These are phyloP conservation scores for Jaenimonas drosophilae DNA, from an alignment of 208 protist species.

Conservation along the genomic window DNA sequence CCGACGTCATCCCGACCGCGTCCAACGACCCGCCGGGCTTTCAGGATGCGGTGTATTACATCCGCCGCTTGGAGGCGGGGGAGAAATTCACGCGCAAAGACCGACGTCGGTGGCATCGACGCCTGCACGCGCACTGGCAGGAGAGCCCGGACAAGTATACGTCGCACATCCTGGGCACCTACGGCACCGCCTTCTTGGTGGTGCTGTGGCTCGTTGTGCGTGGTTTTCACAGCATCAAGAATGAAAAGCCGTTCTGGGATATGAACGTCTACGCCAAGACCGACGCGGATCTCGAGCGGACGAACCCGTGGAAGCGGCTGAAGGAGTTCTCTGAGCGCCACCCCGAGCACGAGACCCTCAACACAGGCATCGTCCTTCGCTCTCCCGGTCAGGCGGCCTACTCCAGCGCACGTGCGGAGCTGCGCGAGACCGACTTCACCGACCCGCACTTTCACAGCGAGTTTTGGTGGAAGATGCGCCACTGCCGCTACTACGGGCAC, in stretches of 20 bases:
- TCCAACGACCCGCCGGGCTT: constrained; percentile 54
- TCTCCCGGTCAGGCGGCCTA: constrained; percentile 72
- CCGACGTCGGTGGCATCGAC: constrained; percentile 66
- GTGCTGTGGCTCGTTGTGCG: constrained; percentile 56
- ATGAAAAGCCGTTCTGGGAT: constrained; percentile 86
- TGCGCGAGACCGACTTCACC: constrained; percentile 81
- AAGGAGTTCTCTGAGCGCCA: constrained; percentile 79
- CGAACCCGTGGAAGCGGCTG: constrained; percentile 54
- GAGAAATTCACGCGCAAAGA: constrained; percentile 82
- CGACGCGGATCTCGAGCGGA: constrained; percentile 42
- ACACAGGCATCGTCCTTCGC: constrained; percentile 63
- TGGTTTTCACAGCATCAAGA: constrained; percentile 77
- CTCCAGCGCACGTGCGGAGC: constrained; percentile 60
- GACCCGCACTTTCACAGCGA: constrained; percentile 85
- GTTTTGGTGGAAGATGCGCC: constrained; percentile 84
- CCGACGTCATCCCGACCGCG: constrained; percentile 66
- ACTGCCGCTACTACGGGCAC: constrained; percentile 79
- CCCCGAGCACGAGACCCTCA: constrained; percentile 72
- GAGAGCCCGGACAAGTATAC: constrained; percentile 77
- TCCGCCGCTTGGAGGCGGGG: constrained; percentile 42
- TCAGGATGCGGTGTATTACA: constrained; percentile 72
- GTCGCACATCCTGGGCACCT: constrained; percentile 49
- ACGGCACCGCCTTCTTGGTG: constrained; percentile 48
- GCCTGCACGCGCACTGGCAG: constrained; percentile 72
- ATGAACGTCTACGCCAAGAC: constrained; percentile 59